Base-by-base conservation (phyloP, 1,139 yeast species). In the Chernovozyma aurita region DNA sequence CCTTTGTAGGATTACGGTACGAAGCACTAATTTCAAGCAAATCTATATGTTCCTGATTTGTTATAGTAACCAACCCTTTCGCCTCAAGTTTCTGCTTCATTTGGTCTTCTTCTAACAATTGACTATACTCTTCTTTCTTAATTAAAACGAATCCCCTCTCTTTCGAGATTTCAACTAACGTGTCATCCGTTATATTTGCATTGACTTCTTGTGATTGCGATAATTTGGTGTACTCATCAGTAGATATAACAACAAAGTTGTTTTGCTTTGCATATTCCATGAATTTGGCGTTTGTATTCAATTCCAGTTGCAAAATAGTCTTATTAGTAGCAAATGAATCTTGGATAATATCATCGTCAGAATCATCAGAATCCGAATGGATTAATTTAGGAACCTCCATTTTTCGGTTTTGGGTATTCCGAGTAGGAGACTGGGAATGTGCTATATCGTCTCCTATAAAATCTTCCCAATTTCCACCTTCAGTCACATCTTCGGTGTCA, bases 191-290 rank as follows among this genome's bases (percentile, higher is more conserved):
- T 28, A 59, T 11, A 7, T 24, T 30, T 5, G 21, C 18, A 15
- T 58, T 59, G 32, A 56, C 54, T 7, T 48, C 42, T 27, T 53
- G 52, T 27, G 24, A 11, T 18, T 32, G 24, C n/a, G 32, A 26
- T 6, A 63, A 53, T 32, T 53, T 57, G 33, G 70, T 67, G 39
- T 67, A 76, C 40, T 73, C 73, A 1, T 66, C 74, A 33, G 54
- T 49, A 3, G 82, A 66, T 17, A 81, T 44, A n/a, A 77, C 46
- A 7, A 73, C 70, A 41, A 79, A 51, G 29, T 73, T 69, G 42
- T 76, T 69, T 15, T 65, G 65, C 20, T 64, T 57, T 1, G 81
- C 82, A 47, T 72, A 78, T 17, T 59, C 54, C 41, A 70, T 71
- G 17, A 76, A 57, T 25, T 71, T 72, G 3, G 52, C 57, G 8